Percentiles rank a stretch among this genome's conserved stretches.
phyloP scores from a whole-genome alignment of 257 asterid species.

The Anisodus acutangulus region DNA sequence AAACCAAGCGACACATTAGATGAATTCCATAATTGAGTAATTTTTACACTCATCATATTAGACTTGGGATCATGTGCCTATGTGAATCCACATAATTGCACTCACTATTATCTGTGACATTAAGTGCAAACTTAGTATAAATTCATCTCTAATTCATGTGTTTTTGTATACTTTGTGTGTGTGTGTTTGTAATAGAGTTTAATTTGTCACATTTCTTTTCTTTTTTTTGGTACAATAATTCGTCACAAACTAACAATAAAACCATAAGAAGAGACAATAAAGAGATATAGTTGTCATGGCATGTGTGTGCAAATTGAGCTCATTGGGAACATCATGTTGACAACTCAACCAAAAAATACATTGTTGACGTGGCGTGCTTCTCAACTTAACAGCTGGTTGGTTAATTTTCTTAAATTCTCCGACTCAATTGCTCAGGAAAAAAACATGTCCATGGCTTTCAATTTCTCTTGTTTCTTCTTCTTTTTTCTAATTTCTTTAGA shows the following conservation, averaged over 20 bases:
- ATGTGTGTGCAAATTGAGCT: constrained; percentile 26
- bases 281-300: constrained; percentile 19
- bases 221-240: neutral
- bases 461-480: neutral
- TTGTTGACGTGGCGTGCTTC: constrained; percentile 29
- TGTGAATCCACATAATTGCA: no score
- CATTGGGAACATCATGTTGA: constrained; percentile 30
- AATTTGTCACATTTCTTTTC: neutral
- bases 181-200: neutral
- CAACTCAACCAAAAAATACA: neutral
- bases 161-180: neutral
- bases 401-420: neutral
- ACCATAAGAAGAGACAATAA: neutral
- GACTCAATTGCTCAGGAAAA: neutral
- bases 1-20: no score
- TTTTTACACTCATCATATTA: neutral
- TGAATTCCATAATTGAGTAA: neutral
- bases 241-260: neutral
- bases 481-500: no score
- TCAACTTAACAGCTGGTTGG: constrained; percentile 35
- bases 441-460: neutral
- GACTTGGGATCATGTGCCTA: neutral
- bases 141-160: neutral
- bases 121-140: neutral
- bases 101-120: neutral